Conservation (phyloP, 768 basidiomycete genomes). For the Floccularia luteovirens region DNA sequence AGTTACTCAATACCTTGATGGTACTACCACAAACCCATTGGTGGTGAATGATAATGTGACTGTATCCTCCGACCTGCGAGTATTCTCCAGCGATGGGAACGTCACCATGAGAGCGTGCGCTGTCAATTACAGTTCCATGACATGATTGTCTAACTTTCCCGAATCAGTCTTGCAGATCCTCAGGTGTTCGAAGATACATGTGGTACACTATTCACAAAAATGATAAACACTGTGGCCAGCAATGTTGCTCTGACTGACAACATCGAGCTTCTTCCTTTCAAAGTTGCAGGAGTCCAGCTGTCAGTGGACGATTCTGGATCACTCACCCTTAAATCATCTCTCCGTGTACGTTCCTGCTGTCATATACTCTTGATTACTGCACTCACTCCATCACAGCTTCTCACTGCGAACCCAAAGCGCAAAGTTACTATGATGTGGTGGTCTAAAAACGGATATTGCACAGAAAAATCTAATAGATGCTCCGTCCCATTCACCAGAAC, state of each 20-base stretch:
- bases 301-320: constrained; percentile 23
- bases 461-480: background rate
- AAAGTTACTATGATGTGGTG: background rate
- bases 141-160: background rate
- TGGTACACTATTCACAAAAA: constrained; percentile 28
- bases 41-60: constrained; percentile 20
- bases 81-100: constrained; percentile 24
- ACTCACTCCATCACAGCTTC: background rate
- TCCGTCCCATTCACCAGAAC: background rate
- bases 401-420: background rate
- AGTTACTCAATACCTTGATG: constrained; percentile 24
- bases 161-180: constrained; percentile 19
- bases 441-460: background rate
- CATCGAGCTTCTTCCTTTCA: constrained; percentile 32
- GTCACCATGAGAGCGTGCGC: constrained; percentile 23
- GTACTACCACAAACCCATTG: constrained; percentile 24
- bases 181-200: constrained; percentile 30
- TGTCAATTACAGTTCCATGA: constrained; percentile 1
- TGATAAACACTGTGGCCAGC: constrained; percentile 41
- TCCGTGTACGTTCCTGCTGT: constrained; percentile 23
- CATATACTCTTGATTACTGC: background rate
- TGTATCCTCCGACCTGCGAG: constrained; percentile 23
- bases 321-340: constrained; percentile 29
- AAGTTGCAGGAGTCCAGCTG: constrained; percentile 29
- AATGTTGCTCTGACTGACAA: constrained; percentile 36